Base-by-base conservation (phyloP, 495 filamentous ascomycete genomes). In the Chaetomidium leptoderma region DNA sequence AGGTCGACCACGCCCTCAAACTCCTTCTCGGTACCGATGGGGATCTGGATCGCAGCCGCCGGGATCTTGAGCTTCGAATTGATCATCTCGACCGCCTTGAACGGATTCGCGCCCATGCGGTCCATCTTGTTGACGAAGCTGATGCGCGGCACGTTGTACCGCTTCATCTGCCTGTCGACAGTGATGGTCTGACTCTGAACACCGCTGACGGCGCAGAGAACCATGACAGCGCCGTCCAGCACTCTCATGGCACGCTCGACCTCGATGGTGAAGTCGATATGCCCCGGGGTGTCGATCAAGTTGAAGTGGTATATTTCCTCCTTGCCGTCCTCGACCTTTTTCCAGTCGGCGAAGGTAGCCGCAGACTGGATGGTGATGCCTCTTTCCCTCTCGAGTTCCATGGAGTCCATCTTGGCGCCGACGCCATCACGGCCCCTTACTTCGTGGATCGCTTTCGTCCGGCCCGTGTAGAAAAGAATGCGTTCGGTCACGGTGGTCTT, bases 61-160 rank as follows among this genome's bases (percentile, higher is more conserved):
- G 89, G 84, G 16, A 99, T 81, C 74, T 90, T 88, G 49, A 99
- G 81, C 75, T 97, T 97, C 63, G 83, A 82, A 73, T 95, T 97
- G 76, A 99, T 97, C 78, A 96, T 90, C 23, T 97, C 93, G 44
- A 97, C 84, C 1, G 91, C 91, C 75, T 95, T 96, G 84, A 93
- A 99, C 3, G 95, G 95, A 69, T 99, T 97, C 55, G 95, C 90
- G 47, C 95, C 95, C 86, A 96, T 96, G 57, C 95, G 90, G 67
- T 99, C 95, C 95, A 99, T 99, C 81, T 99, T 99, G 78, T 99
- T 99, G 63, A 99, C 80, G 70, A 99, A 99, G 55, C 87, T 92
- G 64, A 99, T 88, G 59, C 95, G 80, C 33, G 95, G 95, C 50
- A 99, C 84, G 67, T 97, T 95, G 77, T 99, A 99, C 50, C 95